Evolutionary conservation across 1,139 yeast genomes (phyloP), one percentile per base, ranked within the genome.

Genomic region (Sugiyamaella grinbergsii): DNA sequence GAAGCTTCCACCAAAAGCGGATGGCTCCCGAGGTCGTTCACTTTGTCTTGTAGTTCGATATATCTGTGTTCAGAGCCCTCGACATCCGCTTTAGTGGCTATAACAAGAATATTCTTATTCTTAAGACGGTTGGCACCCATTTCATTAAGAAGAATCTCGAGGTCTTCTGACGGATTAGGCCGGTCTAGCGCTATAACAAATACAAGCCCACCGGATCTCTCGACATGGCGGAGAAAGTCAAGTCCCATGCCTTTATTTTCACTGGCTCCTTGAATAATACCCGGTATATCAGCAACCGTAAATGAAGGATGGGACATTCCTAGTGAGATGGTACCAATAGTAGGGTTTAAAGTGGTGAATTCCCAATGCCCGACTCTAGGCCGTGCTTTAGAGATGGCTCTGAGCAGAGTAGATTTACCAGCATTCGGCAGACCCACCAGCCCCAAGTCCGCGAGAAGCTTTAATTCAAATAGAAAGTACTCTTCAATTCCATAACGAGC

Each of bases 361-460:
- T 87, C 95, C 97, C 98, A 93, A 67, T 90, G 95, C 0, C 98
- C 98, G 10, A 93, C 89, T 53, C 90, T 74, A 1, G 98, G 98
- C 53, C 84, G 76, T 0, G 98, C 98, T 52, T 81, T 79, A 0
- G 96, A 88, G 18, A 93, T 89, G n/a, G 95, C 91, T 50, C 95
- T 73, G 44, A 93, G 70, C 28, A 93, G 73, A 0, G 97, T 89
- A 1, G 96, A 88, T 66, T 93, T 93, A 1, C 98, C 98, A 4
- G 98, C 97, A 67, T 93, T 93, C 0, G 98, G 98, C 23, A 93
- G 73, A 0, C 98, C 98, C 19, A 93, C 96, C 8, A 93, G 73
- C 0, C 98, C 98, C 54, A 93, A 71, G 66, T 93, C 98, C 0
- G 98, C 98, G 54, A 93, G 76, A 37, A 90, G 74, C 64, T 89